A percentile compares a stretch with the other conserved stretches of the same genome.
phyloP scores from a whole-genome alignment of 768 basidiomycete species.

The Russula griseocarnosa region DNA sequence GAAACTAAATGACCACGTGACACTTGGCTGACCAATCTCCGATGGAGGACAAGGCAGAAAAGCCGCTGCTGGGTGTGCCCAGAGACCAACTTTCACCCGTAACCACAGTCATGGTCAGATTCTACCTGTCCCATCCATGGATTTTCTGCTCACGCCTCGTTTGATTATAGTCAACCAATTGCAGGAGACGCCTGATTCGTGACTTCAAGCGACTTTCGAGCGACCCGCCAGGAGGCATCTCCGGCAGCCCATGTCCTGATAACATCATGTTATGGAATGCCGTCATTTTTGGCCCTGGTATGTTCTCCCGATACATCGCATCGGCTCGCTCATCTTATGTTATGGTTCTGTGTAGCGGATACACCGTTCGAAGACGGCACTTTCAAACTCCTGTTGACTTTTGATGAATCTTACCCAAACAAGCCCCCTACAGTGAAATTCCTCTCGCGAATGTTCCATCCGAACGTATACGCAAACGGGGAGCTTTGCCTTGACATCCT shows the following conservation, averaged over 20 bases:
- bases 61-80: constrained; percentile 8
- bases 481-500: constrained; percentile 98
- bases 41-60: constrained; percentile 10
- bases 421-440: constrained; percentile 98
- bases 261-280: constrained; percentile 99
- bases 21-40: constrained; percentile 15
- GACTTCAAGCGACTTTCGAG: constrained; percentile 95
- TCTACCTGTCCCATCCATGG: not conserved
- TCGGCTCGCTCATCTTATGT: constrained; percentile 1
- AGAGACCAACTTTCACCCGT: constrained; percentile 9
- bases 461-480: constrained; percentile 97
- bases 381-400: constrained; percentile 91
- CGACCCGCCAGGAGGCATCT: constrained; percentile 94
- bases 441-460: constrained; percentile 97
- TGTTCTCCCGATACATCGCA: constrained; percentile 31
- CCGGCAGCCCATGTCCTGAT: constrained; percentile 94
- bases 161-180: constrained; percentile 77
- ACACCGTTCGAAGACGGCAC: constrained; percentile 99
- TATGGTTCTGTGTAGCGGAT: constrained; percentile 56
- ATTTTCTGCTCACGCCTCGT: not conserved
- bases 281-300: constrained; percentile 97
- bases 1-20: constrained; percentile 4
- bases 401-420: constrained; percentile 98
- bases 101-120: constrained; percentile 26
- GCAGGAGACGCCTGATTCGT: constrained; percentile 91